A percentile compares a stretch with the other conserved stretches of the same genome.
phyloP scores from a whole-genome alignment of 257 asterid species.

The Linderniella brevidens region DNA sequence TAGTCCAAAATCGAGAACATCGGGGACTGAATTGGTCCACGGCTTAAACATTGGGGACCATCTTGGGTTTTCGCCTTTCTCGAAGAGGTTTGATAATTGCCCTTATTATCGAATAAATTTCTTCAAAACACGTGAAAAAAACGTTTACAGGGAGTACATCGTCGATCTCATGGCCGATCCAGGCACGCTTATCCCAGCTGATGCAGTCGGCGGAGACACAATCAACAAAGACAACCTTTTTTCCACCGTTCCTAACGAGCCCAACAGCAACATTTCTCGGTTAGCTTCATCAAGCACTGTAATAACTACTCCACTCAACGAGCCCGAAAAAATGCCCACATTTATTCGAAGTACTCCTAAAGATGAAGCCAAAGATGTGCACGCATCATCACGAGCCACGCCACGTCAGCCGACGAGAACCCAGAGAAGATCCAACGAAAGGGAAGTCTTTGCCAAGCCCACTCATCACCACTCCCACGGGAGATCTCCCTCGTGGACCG shows the following conservation, averaged over 20 bases:
- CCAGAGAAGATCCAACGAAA: conserved; percentile 13
- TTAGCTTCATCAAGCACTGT: conserved; percentile 28
- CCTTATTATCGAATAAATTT: too few relatives aligned
- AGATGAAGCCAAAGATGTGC: too few relatives aligned
- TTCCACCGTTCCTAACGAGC: too few relatives aligned
- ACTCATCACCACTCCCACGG: conserved; percentile 49
- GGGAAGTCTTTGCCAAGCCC: conserved; percentile 29
- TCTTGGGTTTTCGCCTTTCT: too few relatives aligned
- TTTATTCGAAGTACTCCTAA: too few relatives aligned
- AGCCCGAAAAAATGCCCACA: conserved; percentile 4
- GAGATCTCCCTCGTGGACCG: conserved; percentile 98
- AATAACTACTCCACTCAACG: conserved; percentile 17
- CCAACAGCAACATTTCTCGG: conserved; percentile 2
- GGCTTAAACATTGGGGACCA: too few relatives aligned
- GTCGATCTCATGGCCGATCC: conserved; percentile 97
- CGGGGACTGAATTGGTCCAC: too few relatives aligned
- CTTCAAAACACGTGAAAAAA: too few relatives aligned
- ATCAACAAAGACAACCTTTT: too few relatives aligned
- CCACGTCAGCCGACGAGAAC: conserved; percentile 13
- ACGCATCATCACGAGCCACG: too few relatives aligned
- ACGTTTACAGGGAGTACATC: conserved; percentile 70
- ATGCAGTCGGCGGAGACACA: conserved; percentile 24
- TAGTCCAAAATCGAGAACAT: too few relatives aligned
- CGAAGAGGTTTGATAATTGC: too few relatives aligned
- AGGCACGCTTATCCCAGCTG: conserved; percentile 92